Percentiles rank a stretch among this genome's conserved stretches.
Evolutionary conservation across 805 yeast genomes (phyloP).

Genomic region (Yamadazyma takamatsuzukensis): DNA sequence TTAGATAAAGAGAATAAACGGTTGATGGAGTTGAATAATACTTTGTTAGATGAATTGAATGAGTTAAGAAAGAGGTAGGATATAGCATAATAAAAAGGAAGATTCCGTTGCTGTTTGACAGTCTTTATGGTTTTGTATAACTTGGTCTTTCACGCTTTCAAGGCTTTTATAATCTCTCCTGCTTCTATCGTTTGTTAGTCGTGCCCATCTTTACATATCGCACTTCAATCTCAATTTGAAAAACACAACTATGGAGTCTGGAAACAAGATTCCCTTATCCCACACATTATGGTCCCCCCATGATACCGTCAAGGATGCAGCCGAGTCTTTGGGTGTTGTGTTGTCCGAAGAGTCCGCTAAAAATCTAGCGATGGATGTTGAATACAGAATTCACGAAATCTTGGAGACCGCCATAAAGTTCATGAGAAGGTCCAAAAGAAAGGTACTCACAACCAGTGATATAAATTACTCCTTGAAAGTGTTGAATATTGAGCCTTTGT

Average conservation of each 20-base stretch:
- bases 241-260: slow-evolving; percentile 29
- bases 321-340: slow-evolving; percentile 82
- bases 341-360: slow-evolving; percentile 91
- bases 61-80: background rate
- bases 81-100: too few species aligned
- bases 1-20: slow-evolving; percentile 25
- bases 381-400: slow-evolving; percentile 91
- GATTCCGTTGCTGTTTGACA: too few species aligned
- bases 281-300: slow-evolving; percentile 97
- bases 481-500: slow-evolving; percentile 89
- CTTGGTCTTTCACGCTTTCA: too few species aligned
- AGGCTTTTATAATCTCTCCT: too few species aligned
- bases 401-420: slow-evolving; percentile 94
- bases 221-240: too few species aligned
- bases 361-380: slow-evolving; percentile 98
- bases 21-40: slow-evolving; percentile 29
- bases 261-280: slow-evolving; percentile 57
- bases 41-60: slow-evolving; percentile 14
- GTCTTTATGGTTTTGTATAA: too few species aligned
- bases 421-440: slow-evolving; percentile 90
- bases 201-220: too few species aligned
- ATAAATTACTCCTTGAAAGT: slow-evolving; percentile 77
- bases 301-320: slow-evolving; percentile 94
- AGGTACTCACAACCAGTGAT: slow-evolving; percentile 75
- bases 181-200: too few species aligned